A percentile compares a stretch with the other conserved stretches of the same genome.
These are phyloP conservation scores for Antitrichia curtipendula DNA, from an alignment of 225 moss, liverwort and hornwort genomes.

Conservation along the genomic window DNA sequence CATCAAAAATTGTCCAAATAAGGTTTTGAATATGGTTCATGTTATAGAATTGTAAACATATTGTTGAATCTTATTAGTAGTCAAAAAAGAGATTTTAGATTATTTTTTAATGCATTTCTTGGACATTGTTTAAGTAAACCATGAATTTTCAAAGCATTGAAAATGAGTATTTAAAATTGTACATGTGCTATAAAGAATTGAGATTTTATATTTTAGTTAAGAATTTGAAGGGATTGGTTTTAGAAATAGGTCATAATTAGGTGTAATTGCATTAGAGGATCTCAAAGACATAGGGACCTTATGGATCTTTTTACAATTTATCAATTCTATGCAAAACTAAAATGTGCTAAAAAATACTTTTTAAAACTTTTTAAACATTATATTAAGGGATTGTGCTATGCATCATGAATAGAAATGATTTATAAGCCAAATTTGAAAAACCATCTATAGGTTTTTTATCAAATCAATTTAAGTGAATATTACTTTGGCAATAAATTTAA, in stretches of 20 bases:
- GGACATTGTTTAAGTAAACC: not conserved
- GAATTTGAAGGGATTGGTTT: not conserved
- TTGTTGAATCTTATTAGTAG: too few species aligned
- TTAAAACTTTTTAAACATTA: not conserved
- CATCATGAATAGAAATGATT: not conserved
- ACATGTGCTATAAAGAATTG: fast-evolving
- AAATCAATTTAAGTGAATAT: not conserved
- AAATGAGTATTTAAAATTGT: not conserved
- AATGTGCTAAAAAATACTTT: not conserved
- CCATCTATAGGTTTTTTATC: not conserved
- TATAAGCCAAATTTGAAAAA: fast-evolving
- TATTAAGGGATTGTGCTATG: not conserved
- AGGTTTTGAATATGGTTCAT: not conserved
- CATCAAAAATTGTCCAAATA: not conserved
- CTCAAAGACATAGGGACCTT: too few species aligned
- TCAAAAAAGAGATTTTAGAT: not conserved
- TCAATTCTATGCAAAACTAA: too few species aligned
- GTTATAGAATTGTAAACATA: not conserved
- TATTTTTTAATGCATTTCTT: not conserved
- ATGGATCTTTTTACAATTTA: too few species aligned
- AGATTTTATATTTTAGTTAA: not conserved
- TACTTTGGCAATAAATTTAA: not conserved
- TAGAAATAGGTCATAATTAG: too few species aligned
- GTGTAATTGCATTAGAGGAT: too few species aligned
- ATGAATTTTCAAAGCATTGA: not conserved